phyloP scores from a whole-genome alignment of 768 basidiomycete species.

The Boletus sp. region DNA sequence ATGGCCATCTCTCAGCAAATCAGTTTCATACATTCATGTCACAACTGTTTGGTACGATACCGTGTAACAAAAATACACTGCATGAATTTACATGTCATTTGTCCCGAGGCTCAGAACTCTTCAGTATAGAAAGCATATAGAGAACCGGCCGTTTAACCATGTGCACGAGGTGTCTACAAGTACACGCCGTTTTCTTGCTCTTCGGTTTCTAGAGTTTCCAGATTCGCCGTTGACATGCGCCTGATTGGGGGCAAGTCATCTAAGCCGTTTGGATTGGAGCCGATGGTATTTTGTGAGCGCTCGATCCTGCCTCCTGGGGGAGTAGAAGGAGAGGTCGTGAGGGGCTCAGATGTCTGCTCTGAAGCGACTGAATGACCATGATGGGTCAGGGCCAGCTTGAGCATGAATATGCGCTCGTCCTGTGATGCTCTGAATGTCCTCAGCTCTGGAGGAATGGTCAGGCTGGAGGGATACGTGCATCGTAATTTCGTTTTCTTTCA shows the following conservation, averaged over 20 bases:
- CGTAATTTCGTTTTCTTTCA: slow-evolving; percentile 69
- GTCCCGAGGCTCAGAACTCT: not conserved
- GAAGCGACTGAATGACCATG: slow-evolving; percentile 52
- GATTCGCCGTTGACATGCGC: not conserved
- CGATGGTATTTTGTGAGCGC: slow-evolving; percentile 1
- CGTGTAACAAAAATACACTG: not conserved
- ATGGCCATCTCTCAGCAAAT: not conserved
- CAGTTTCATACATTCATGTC: not conserved
- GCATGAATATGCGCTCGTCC: slow-evolving; percentile 69
- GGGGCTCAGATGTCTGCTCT: slow-evolving; percentile 4
- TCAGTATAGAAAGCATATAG: not conserved
- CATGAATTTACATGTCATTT: not conserved
- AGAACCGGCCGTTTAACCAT: too few relatives aligned
- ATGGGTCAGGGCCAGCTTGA: slow-evolving; percentile 61
- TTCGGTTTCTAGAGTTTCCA: not conserved
- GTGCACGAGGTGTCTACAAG: slow-evolving; percentile 18
- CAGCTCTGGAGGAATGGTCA: slow-evolving; percentile 6
- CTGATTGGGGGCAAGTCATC: slow-evolving; percentile 2
- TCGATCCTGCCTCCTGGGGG: not conserved
- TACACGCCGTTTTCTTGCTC: slow-evolving; percentile 24
- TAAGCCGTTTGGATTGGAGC: slow-evolving; percentile 16
- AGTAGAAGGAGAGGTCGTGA: not conserved
- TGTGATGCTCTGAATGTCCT: slow-evolving; percentile 61
- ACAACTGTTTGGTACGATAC: not conserved
- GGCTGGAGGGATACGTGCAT: slow-evolving; percentile 51